Percentiles rank a stretch among this genome's conserved stretches.
These are phyloP conservation scores for Triticum timopheevii DNA, from an alignment of 176 grass and related monocot species.

Conservation along the genomic window DNA sequence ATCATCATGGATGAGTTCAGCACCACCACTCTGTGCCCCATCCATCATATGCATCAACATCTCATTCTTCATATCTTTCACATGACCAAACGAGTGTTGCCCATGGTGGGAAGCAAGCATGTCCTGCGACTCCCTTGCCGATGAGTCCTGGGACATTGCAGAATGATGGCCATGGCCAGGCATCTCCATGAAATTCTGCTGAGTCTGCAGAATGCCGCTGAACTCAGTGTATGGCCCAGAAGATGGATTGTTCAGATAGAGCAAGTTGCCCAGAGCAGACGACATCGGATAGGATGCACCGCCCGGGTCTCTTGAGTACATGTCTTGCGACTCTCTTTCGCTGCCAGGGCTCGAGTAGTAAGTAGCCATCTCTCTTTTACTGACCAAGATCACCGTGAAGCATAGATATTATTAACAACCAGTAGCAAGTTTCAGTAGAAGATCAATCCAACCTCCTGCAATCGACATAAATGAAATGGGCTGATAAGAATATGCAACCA, in stretches of 20 bases:
- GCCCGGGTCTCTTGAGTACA: slow-evolving; percentile 49
- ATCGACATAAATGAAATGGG: background rate
- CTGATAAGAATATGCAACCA: slow-evolving; percentile 7
- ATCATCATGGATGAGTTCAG: slow-evolving; percentile 47
- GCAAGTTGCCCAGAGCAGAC: slow-evolving; percentile 67
- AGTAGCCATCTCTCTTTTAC: slow-evolving; percentile 53
- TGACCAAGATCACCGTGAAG: slow-evolving; percentile 13
- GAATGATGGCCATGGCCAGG: slow-evolving; percentile 37
- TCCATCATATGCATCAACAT: slow-evolving; percentile 65
- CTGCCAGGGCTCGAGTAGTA: slow-evolving; percentile 74
- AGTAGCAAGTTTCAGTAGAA: slow-evolving; percentile 29
- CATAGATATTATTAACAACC: slow-evolving; percentile 8
- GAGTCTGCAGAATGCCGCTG: slow-evolving; percentile 49
- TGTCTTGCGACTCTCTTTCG: slow-evolving; percentile 66
- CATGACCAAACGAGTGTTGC: slow-evolving; percentile 30
- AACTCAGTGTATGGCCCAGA: slow-evolving; percentile 65
- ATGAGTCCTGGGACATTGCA: slow-evolving; percentile 48
- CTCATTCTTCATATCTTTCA: slow-evolving; percentile 60
- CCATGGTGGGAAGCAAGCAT: slow-evolving; percentile 59
- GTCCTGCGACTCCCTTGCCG: slow-evolving; percentile 46
- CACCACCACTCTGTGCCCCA: slow-evolving; percentile 24
- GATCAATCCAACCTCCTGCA: slow-evolving; percentile 29
- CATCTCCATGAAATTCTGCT: slow-evolving; percentile 56
- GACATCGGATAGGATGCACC: slow-evolving; percentile 58
- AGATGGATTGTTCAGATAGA: slow-evolving; percentile 64